Conservation (phyloP, 345 rosid genomes). For the Clarkia xantiana region DNA sequence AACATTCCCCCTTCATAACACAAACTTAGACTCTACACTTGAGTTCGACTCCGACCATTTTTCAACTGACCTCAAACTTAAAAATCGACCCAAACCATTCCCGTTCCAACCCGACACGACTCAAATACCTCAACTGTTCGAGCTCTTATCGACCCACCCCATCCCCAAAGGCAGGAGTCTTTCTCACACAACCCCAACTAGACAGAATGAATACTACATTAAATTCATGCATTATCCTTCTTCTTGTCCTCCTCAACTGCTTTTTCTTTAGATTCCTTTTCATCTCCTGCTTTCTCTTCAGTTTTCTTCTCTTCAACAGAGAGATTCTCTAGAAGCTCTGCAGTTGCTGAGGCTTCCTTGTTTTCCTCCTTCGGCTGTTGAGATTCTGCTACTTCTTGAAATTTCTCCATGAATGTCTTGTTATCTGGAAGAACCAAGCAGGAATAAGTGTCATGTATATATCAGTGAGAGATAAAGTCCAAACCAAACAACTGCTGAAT, state of each 20-base stretch:
- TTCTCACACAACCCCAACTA: too few relatives aligned
- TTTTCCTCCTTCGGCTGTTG: slow-evolving; percentile 47
- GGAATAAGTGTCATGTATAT: neutral
- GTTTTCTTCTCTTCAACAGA: slow-evolving; percentile 52
- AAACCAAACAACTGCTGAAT: too few relatives aligned
- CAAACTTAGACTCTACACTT: too few relatives aligned
- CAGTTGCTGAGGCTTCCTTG: slow-evolving; percentile 54
- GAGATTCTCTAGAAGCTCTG: slow-evolving; percentile 54
- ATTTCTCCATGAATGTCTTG: slow-evolving; percentile 65
- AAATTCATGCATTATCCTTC: too few relatives aligned
- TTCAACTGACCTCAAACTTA: neutral
- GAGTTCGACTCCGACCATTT: neutral
- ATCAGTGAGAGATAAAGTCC: too few relatives aligned
- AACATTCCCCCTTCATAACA: too few relatives aligned
- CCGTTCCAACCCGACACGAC: too few relatives aligned
- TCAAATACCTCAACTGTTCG: too few relatives aligned
- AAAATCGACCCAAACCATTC: slow-evolving; percentile 1
- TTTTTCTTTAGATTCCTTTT: slow-evolving; percentile 1
- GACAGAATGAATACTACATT: too few relatives aligned
- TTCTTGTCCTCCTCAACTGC: neutral
- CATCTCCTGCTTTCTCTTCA: slow-evolving; percentile 26
- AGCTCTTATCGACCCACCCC: too few relatives aligned
- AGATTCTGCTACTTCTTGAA: slow-evolving; percentile 63
- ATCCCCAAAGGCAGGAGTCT: too few relatives aligned
- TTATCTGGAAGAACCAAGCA: slow-evolving; percentile 33